Evolutionary conservation across 352 stramenopile genomes (phyloP).

Genomic region (Blastocystis sp.): DNA sequence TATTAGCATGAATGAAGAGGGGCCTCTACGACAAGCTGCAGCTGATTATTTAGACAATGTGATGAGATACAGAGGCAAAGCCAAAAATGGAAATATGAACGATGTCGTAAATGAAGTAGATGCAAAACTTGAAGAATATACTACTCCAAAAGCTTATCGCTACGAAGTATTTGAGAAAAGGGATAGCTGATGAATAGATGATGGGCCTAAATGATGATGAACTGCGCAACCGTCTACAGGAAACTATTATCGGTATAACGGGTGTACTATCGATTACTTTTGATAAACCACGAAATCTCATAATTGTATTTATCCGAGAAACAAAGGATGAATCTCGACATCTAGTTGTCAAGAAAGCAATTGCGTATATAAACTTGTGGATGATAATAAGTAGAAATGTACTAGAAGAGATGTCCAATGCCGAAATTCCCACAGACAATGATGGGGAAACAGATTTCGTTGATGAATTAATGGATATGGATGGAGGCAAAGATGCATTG

Average conservation of each 20-base stretch:
- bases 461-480: constrained; percentile 3
- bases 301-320: constrained; percentile 35
- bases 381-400: constrained; percentile 9
- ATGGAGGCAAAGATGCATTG: constrained; percentile 27
- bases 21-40: neutral
- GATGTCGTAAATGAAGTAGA: neutral
- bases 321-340: constrained; percentile 25
- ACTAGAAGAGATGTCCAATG: neutral
- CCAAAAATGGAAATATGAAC: neutral
- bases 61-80: neutral
- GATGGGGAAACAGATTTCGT: constrained; percentile 28
- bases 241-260: constrained; percentile 19
- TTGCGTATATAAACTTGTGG: neutral
- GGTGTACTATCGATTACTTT: constrained; percentile 58
- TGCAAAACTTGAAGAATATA: neutral
- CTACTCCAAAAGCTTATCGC: neutral
- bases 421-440: neutral
- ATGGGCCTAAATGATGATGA: constrained; percentile 27
- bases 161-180: neutral
- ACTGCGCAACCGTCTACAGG: neutral
- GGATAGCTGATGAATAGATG: neutral
- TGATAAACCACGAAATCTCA: neutral
- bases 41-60: neutral
- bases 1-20: neutral
- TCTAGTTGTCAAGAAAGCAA: neutral